Evolutionary conservation across 2,329 filamentous ascomycete species (phyloP), one percentile per base, ranked within the genome.

Genomic region (Botrytis hyacinthi): DNA sequence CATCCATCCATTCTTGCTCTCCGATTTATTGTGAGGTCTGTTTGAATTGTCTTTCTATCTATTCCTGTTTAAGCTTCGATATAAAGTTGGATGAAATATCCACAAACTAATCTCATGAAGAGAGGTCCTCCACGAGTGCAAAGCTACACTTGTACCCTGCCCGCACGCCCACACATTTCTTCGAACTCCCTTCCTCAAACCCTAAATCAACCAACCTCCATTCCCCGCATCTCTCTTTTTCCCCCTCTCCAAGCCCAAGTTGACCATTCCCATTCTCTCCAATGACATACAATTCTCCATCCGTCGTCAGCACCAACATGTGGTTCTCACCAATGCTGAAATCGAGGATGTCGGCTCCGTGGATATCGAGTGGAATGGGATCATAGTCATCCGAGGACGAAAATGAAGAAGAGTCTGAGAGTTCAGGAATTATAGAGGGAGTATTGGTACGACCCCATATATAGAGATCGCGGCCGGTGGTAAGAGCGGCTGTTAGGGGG

Each of bases 201-300:
- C 73, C 74, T 42, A 81, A 37, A 6, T 14, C n/a, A 16, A 80
- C 73, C 62, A 80, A 76, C 20, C 42, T 74, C 79, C 79, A 81
- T 35, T 78, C 73, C 16, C 71, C n/a, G 51, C 74, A 65, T 29
- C 72, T 65, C 29, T 74, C 51, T 29, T 51, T 71, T 35, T 48
- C 68, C 9, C 74, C 68, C 3, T 62, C 29, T 67, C 78, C 78
- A 37, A 88, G 73, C 0, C 89, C 90, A 22, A 91, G 83, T 78
- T 92, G 90, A 0, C 89, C 89, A 77, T 88, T 88, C 2, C 76
- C 76, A 73, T 91, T 90, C 51, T 84, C 82, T 0, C 90, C 90
- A 61, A 87, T 83, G 6, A 87, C 86, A 76, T 86, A 91, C 0
- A 92, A 80, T 32, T 82, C 82, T 0, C 85, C 84, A 3, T 84